A percentile compares a stretch with the other conserved stretches of the same genome.
Conservation (phyloP, 1,139 yeast genomes). For the Taphrina wiesneri region DNA sequence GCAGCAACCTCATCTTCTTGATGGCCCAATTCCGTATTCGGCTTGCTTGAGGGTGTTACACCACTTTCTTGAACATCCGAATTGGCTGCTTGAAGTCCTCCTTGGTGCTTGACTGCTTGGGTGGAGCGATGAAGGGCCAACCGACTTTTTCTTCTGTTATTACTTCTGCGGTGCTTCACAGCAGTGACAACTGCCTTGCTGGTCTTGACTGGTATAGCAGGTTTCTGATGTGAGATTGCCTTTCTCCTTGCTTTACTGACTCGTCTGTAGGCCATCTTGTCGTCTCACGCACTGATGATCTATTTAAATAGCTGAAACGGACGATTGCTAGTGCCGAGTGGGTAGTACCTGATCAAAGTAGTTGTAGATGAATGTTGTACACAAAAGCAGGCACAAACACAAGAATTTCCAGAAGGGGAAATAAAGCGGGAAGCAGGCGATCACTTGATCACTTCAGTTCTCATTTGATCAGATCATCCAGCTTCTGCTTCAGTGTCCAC, state of each 20-base stretch:
- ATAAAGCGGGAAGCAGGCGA: neutral
- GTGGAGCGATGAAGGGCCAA: neutral
- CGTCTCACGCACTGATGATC: neutral
- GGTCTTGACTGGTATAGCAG: neutral
- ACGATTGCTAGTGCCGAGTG: too few relatives aligned
- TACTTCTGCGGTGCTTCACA: neutral
- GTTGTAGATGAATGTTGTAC: too few relatives aligned
- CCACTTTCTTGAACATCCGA: neutral
- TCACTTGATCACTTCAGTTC: neutral
- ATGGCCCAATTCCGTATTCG: neutral
- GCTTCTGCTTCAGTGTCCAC: too few relatives aligned
- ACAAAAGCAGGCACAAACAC: neutral
- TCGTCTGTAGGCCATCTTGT: neutral
- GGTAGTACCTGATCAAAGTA: too few relatives aligned
- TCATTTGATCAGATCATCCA: too few relatives aligned
- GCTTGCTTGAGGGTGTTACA: neutral
- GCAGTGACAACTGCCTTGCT: neutral
- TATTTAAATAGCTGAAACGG: neutral
- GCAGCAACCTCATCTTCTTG: conserved; percentile 4
- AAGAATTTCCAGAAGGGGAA: neutral
- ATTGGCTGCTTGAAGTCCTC: neutral
- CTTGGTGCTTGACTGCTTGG: neutral
- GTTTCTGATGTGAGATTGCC: neutral
- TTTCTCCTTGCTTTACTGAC: conserved; percentile 3
- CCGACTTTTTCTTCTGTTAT: neutral